Percentiles rank a stretch among this genome's conserved stretches.
Evolutionary conservation across 805 yeast species (phyloP).

Genomic region (Zygoascus flipseniorum): DNA sequence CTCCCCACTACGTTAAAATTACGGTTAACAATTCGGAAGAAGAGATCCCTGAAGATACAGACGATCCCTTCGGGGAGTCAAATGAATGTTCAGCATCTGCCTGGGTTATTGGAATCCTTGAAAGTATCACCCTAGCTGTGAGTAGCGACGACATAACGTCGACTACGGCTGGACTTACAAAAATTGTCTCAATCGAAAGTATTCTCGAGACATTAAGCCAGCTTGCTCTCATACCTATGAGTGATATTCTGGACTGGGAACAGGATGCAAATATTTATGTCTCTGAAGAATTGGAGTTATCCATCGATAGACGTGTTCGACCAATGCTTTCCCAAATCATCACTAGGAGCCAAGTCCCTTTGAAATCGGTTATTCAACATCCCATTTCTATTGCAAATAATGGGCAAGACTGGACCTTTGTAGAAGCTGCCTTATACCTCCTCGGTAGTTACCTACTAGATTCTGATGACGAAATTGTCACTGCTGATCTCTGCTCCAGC

Average conservation of each 20-base stretch:
- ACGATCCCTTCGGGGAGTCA: neutral
- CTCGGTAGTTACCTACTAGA: constrained; percentile 3
- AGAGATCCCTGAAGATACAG: constrained; percentile 14
- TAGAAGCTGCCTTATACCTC: constrained; percentile 5
- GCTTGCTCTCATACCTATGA: neutral
- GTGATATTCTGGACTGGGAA: constrained; percentile 30
- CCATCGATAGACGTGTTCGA: constrained; percentile 47
- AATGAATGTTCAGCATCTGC: neutral
- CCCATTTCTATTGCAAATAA: neutral
- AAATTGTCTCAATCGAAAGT: neutral
- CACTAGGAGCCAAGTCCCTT: neutral
- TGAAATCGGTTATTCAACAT: constrained; percentile 5
- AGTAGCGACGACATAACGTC: neutral
- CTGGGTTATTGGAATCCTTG: neutral
- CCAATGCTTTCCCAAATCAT: constrained; percentile 35
- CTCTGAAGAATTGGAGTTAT: constrained; percentile 64
- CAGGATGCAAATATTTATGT: constrained; percentile 63
- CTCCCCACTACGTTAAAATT: neutral
- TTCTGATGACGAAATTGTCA: neutral
- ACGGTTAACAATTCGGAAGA: neutral
- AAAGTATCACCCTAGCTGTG: neutral
- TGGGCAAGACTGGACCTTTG: constrained; percentile 1
- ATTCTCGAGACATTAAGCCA: neutral
- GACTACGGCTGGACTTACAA: neutral
- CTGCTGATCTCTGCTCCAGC: neutral